phyloP scores from a whole-genome alignment of 192 early-diverging fungal genomes.

The Phlyctochytrium arcticum region DNA sequence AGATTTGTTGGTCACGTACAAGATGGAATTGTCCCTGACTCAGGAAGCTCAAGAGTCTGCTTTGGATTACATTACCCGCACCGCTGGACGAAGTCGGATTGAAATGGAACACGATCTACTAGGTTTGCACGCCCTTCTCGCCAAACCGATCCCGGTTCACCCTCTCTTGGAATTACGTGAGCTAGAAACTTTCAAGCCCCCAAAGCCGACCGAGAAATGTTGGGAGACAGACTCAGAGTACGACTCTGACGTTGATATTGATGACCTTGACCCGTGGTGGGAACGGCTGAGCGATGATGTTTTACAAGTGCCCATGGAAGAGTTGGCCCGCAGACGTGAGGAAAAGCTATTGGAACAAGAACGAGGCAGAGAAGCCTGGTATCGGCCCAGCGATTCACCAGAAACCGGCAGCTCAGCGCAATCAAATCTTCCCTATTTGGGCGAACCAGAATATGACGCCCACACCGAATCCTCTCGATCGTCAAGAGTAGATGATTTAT shows the following conservation, averaged over 20 bases:
- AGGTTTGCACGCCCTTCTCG: slow-evolving; percentile 33
- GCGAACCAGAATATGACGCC: too few relatives aligned
- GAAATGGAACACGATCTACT: slow-evolving; percentile 44
- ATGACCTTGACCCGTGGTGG: not conserved
- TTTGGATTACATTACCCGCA: slow-evolving; percentile 34
- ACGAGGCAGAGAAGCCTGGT: too few relatives aligned
- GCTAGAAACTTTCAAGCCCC: slow-evolving; percentile 16
- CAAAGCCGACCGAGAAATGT: slow-evolving; percentile 13
- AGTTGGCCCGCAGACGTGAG: too few relatives aligned
- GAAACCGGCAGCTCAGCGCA: too few relatives aligned
- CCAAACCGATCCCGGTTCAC: slow-evolving; percentile 26
- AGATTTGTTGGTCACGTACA: slow-evolving; percentile 34
- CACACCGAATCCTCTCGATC: too few relatives aligned
- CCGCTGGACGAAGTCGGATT: slow-evolving; percentile 27
- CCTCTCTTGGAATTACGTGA: slow-evolving; percentile 21
- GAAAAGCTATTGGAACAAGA: too few relatives aligned
- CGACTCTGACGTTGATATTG: slow-evolving; percentile 47
- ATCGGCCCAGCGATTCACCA: too few relatives aligned
- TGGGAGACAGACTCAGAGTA: slow-evolving; percentile 50
- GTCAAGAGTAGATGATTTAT: too few relatives aligned
- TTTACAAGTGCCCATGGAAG: too few relatives aligned
- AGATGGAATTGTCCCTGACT: slow-evolving; percentile 34
- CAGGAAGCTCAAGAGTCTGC: slow-evolving; percentile 38
- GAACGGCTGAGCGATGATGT: too few relatives aligned
- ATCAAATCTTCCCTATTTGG: too few relatives aligned